Conservation (phyloP, 1,284 basidiomycete genomes). For the Rhodotorula sp. region DNA sequence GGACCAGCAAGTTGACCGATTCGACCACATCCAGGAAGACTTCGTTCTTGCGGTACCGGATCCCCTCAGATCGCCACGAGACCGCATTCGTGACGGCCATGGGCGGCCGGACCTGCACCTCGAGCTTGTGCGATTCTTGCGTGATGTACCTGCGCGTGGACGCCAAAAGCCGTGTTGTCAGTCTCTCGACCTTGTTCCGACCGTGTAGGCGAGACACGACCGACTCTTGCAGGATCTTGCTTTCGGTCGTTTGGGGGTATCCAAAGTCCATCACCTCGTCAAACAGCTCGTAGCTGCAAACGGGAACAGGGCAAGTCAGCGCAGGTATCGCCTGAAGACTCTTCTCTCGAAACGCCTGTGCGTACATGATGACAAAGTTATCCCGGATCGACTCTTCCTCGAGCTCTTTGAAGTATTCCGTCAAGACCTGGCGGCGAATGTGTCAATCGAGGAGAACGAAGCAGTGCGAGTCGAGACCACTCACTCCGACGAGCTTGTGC, state of each 20-base stretch:
- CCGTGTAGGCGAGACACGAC: conserved; percentile 45
- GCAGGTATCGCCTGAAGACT: too few species aligned
- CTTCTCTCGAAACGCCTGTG: not conserved
- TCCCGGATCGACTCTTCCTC: conserved; percentile 99
- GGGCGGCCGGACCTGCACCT: conserved; percentile 91
- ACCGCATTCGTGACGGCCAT: conserved; percentile 99
- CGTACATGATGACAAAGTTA: conserved; percentile 97
- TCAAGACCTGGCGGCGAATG: conserved; percentile 62
- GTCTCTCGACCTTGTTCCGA: not conserved
- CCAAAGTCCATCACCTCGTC: conserved; percentile 99
- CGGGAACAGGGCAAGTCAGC: not conserved
- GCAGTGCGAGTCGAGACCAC: conserved; percentile 25
- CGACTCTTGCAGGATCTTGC: conserved; percentile 96
- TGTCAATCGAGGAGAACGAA: not conserved
- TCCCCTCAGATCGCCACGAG: conserved; percentile 97
- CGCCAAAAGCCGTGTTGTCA: too few species aligned
- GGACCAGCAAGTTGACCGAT: conserved; percentile 88
- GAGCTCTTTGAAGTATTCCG: conserved; percentile 99
- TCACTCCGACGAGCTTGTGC: conserved; percentile 71
- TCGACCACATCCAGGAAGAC: conserved; percentile 99
- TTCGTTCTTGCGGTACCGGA: conserved; percentile 97
- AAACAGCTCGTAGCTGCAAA: conserved; percentile 58
- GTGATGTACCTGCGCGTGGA: conserved; percentile 78
- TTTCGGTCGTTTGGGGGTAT: conserved; percentile 97
- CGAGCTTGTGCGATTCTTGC: conserved; percentile 97